Conservation (phyloP, 2,329 filamentous ascomycete genomes). For the Xylaria sp. region DNA sequence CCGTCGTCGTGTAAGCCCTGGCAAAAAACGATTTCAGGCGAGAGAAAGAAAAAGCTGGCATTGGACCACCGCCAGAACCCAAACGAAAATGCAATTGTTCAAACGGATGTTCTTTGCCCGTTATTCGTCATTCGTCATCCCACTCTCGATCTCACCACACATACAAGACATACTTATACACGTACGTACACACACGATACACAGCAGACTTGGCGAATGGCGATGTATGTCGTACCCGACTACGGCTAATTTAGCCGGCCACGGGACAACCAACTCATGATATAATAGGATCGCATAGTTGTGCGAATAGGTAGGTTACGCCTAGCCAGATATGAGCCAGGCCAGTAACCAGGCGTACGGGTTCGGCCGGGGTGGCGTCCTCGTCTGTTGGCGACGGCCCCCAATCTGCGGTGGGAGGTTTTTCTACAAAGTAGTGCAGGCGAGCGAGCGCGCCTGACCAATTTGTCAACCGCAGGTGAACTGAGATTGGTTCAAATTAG, state of each 20-base stretch:
- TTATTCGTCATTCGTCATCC: slow-evolving; percentile 12
- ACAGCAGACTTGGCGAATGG: background rate
- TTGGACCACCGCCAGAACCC: background rate
- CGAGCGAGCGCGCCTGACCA: slow-evolving; percentile 31
- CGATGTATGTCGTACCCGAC: background rate
- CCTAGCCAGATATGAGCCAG: background rate
- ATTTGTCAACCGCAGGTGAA: slow-evolving; percentile 26
- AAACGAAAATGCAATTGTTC: slow-evolving; percentile 3
- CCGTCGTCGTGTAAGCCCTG: slow-evolving; percentile 17
- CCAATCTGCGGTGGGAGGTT: background rate
- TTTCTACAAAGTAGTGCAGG: too few species aligned
- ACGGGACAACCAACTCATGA: background rate
- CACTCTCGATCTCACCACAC: slow-evolving; percentile 7
- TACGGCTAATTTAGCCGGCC: slow-evolving; percentile 24
- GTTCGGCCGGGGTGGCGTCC: slow-evolving; percentile 27
- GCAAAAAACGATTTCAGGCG: slow-evolving; percentile 12
- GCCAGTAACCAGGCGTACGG: slow-evolving; percentile 34
- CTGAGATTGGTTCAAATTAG: slow-evolving; percentile 30
- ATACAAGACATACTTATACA: background rate
- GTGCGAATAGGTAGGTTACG: background rate
- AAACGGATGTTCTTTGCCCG: background rate
- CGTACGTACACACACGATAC: background rate
- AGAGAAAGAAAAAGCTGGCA: background rate
- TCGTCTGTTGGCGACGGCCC: slow-evolving; percentile 23
- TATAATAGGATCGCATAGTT: background rate